phyloP scores from a whole-genome alignment of 176 grass and related monocot species.

The Cenchrus purpureus region DNA sequence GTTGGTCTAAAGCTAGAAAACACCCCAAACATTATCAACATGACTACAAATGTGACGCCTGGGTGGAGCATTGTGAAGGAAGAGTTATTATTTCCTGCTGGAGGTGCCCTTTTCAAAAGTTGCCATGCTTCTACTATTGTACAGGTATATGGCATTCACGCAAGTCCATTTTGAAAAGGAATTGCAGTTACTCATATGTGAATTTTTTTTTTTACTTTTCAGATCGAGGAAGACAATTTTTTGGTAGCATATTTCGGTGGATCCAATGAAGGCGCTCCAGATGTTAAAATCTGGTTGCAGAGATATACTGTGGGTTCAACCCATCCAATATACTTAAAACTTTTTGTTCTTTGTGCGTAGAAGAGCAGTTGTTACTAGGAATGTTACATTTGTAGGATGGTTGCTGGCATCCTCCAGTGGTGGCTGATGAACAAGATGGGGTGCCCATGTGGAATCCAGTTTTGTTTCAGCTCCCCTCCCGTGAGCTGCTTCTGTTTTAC shows the following conservation, averaged over 20 bases:
- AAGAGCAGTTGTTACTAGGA: constrained; percentile 16
- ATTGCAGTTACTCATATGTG: not conserved
- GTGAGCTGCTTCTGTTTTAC: constrained; percentile 93
- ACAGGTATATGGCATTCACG: constrained; percentile 40
- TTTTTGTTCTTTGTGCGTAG: not conserved
- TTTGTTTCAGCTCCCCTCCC: constrained; percentile 87
- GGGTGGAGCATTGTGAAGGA: constrained; percentile 64
- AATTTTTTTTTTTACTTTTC: constrained; percentile 31
- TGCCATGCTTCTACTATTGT: constrained; percentile 90
- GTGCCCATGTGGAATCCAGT: constrained; percentile 98
- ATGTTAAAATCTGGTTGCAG: constrained; percentile 97
- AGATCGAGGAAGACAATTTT: constrained; percentile 63
- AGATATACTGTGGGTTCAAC: constrained; percentile 74
- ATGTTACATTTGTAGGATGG: constrained; percentile 61
- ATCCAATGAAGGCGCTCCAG: constrained; percentile 73
- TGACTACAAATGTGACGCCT: constrained; percentile 34
- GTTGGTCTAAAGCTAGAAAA: constrained; percentile 11
- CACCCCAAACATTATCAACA: constrained; percentile 32
- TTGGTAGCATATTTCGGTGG: constrained; percentile 96
- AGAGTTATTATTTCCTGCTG: constrained; percentile 53
- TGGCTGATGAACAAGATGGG: constrained; percentile 75
- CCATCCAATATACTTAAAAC: constrained; percentile 2
- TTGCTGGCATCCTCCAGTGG: constrained; percentile 65
- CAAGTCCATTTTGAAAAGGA: not conserved
- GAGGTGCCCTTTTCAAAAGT: constrained; percentile 56